Conservation (phyloP, 2,329 filamentous ascomycete species). For the Thermothelomyces thermophilus region DNA sequence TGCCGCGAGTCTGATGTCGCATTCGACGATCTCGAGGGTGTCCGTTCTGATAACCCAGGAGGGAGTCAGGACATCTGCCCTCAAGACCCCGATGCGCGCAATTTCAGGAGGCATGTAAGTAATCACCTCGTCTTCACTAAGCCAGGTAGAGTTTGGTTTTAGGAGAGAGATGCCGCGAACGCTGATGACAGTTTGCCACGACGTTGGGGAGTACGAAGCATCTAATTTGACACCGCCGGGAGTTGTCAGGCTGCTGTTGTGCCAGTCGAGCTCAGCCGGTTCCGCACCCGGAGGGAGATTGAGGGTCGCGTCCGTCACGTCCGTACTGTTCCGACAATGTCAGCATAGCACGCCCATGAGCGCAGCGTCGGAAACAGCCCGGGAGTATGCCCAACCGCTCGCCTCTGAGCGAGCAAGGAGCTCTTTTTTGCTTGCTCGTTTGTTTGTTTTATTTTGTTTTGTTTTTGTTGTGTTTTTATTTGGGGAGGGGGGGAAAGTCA, state of each 20-base stretch:
- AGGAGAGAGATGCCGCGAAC: conserved; percentile 1
- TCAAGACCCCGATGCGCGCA: conserved; percentile 10
- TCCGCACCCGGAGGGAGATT: neutral
- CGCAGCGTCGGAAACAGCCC: too few relatives aligned
- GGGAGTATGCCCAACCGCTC: too few relatives aligned
- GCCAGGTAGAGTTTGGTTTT: neutral
- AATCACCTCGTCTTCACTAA: neutral
- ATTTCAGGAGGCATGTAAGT: neutral
- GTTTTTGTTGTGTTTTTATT: too few relatives aligned
- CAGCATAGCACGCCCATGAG: too few relatives aligned
- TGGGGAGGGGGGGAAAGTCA: too few relatives aligned
- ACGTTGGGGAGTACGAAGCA: conserved; percentile 2
- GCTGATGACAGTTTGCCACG: conserved; percentile 10
- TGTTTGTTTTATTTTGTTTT: too few relatives aligned
- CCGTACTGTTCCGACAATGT: neutral
- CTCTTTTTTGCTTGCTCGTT: too few relatives aligned
- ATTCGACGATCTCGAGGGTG: conserved; percentile 13
- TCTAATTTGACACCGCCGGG: conserved; percentile 5
- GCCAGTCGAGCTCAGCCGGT: neutral
- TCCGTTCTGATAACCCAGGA: neutral
- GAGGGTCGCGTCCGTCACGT: conserved; percentile 19
- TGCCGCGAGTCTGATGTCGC: conserved; percentile 11
- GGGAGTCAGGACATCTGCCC: neutral
- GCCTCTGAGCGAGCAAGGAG: too few relatives aligned
- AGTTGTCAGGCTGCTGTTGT: conserved; percentile 1